phyloP scores from a whole-genome alignment of 2,329 filamentous ascomycete genomes.

The Hypoxylon sp. region DNA sequence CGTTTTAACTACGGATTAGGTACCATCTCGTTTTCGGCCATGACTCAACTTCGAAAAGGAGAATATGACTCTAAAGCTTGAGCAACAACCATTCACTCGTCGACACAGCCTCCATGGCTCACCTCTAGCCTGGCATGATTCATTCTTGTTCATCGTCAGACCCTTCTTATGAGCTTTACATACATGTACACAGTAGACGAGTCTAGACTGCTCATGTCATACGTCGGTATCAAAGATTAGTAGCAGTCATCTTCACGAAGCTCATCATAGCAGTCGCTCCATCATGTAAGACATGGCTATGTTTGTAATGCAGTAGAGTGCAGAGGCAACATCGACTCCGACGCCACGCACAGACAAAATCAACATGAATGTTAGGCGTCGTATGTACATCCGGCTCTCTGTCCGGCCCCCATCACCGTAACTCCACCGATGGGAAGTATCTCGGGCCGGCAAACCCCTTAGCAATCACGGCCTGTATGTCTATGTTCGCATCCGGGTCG shows the following conservation, averaged over 20 bases:
- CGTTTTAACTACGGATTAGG: background rate
- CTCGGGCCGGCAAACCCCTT: slow-evolving; percentile 86
- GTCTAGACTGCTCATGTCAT: no score
- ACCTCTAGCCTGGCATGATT: slow-evolving; percentile 24
- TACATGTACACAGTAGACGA: no score
- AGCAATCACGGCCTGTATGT: slow-evolving; percentile 85
- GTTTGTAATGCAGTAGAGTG: no score
- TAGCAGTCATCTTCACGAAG: background rate
- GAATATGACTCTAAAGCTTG: background rate
- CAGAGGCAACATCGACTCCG: background rate
- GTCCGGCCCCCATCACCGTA: slow-evolving; percentile 54
- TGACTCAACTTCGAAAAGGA: background rate
- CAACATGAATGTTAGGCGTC: background rate
- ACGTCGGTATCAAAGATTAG: no score
- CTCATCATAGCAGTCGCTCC: background rate
- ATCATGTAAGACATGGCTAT: background rate
- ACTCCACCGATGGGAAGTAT: slow-evolving; percentile 76
- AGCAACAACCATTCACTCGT: background rate
- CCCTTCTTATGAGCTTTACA: no score
- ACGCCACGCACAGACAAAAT: background rate
- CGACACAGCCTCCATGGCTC: background rate
- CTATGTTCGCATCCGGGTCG: slow-evolving; percentile 74
- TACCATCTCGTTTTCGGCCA: background rate
- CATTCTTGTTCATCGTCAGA: slow-evolving; percentile 28
- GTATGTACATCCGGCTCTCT: slow-evolving; percentile 2